Evolutionary conservation across 345 rosid genomes (phyloP).

Genomic region (Trapa bicornis): DNA sequence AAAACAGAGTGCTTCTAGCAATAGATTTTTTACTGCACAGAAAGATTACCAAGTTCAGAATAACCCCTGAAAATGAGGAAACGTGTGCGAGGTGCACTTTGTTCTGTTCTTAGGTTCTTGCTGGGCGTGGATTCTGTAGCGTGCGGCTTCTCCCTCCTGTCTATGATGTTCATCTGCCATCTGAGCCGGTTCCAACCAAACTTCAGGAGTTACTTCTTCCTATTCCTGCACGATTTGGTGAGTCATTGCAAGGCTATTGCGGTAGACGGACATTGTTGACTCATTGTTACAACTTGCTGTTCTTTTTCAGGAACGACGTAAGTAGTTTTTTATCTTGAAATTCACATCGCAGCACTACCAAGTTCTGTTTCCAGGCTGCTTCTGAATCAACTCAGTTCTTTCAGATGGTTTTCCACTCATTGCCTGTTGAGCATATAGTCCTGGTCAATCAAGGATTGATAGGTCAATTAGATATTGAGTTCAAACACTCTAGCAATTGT

Average conservation of each 20-base stretch:
- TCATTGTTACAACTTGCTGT: background rate
- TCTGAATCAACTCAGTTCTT: background rate
- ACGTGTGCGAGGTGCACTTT: background rate
- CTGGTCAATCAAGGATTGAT: background rate
- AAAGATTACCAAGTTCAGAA: background rate
- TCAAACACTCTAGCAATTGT: background rate
- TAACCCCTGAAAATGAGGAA: background rate
- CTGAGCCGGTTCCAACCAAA: constrained; percentile 14
- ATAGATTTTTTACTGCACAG: background rate
- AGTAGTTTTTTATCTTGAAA: too few relatives aligned
- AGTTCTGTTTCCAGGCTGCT: too few relatives aligned
- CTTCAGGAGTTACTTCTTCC: constrained; percentile 16
- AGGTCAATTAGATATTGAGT: background rate
- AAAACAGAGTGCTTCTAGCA: background rate
- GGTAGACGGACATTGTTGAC: background rate
- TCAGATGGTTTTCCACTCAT: background rate
- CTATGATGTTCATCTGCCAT: constrained; percentile 19
- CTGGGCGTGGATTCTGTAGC: constrained; percentile 25
- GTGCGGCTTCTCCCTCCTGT: constrained; percentile 27
- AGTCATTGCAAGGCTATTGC: constrained; percentile 3
- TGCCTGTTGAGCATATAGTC: background rate
- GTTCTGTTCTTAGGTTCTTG: constrained; percentile 28
- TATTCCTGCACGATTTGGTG: constrained; percentile 46
- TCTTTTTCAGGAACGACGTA: too few relatives aligned
- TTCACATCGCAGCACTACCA: too few relatives aligned